Base-by-base conservation (phyloP, 768 basidiomycete species). In the Pleurotus citrinopileatus region DNA sequence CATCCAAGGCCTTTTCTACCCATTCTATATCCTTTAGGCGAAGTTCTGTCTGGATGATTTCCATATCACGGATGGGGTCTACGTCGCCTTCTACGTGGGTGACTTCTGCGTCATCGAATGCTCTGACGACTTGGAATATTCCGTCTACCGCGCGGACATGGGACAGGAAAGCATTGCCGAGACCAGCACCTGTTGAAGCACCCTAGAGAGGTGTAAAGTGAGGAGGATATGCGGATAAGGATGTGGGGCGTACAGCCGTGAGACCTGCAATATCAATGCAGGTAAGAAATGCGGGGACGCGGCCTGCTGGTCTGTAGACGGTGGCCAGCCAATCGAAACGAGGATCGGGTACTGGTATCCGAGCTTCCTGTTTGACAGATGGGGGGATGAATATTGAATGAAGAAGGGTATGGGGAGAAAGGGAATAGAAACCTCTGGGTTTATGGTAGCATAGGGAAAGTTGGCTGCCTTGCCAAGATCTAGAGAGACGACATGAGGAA, bases 21-120 rank as follows among this genome's bases (percentile, higher is more conserved):
- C 97, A 99, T 65, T 99, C 97, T 59, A 95, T 95, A 70, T 99
- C 97, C 75, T 99, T 99, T 38, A 99, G 73, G 44, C 94, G 80
- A 17, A 99, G 76, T 70, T 99, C 97, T 6, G 84, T 96, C 60
- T 87, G 86, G 64, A 99, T 99, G 63, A 98, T 98, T 59, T 90
- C 85, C 95, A 98, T 98, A 72, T 99, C 97, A 55, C 97, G 88
- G 34, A 90, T 58, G 9, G 97, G 97, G 70, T 98, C 80, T 54
- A 99, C 94, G 62, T 98, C 97, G 40, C 97, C 97, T 73, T 98
- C 97, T 58, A 98, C 96, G 70, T 99, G 97, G 61, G 89, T 98
- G 67, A 99, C 94, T 63, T 99, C 97, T n/a, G 94, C 89, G 64
- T 99, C 97, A 65, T 98, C 97, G 67, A 99, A 99, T 4, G 96